phyloP scores from a whole-genome alignment of 805 yeast genomes.

The Lipomyces mesembrius region DNA sequence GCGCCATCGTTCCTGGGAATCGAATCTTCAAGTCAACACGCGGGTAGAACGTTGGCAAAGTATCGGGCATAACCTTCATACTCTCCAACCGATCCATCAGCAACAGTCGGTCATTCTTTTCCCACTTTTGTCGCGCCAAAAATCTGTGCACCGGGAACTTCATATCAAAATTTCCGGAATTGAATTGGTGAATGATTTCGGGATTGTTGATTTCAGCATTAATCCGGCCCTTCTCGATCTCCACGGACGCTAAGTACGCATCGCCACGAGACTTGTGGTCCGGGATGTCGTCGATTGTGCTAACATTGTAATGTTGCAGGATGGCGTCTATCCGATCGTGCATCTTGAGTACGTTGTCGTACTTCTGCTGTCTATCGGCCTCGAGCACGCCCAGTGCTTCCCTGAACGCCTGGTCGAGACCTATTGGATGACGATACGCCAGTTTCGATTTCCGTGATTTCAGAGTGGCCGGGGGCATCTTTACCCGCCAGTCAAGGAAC shows the following conservation, averaged over 20 bases:
- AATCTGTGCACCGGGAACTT: conserved; percentile 79
- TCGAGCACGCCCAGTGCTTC: conserved; percentile 62
- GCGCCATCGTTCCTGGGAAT: conserved; percentile 65
- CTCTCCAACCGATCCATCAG: conserved; percentile 92
- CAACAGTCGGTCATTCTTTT: conserved; percentile 67
- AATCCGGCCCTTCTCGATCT: conserved; percentile 47
- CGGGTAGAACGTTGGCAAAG: conserved; percentile 87
- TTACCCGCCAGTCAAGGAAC: conserved; percentile 24
- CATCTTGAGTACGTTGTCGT: conserved; percentile 16
- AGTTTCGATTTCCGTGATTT: conserved; percentile 12
- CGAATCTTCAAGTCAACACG: conserved; percentile 71
- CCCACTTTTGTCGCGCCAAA: conserved; percentile 73
- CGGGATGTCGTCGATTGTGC: conserved; percentile 6
- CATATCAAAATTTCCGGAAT: conserved; percentile 61
- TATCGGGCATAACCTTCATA: conserved; percentile 86
- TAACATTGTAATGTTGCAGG: conserved; percentile 14
- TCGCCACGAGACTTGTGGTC: conserved; percentile 13
- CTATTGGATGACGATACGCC: conserved; percentile 63
- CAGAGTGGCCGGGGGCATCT: conserved; percentile 23
- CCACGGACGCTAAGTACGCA: conserved; percentile 13
- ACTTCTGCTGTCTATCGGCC: conserved; percentile 41
- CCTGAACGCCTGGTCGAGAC: conserved; percentile 68
- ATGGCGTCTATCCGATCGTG: conserved; percentile 19
- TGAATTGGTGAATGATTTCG: conserved; percentile 74
- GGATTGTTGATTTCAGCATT: conserved; percentile 80